Percentiles rank a stretch among this genome's conserved stretches.
phyloP scores from a whole-genome alignment of 371 early-diverging fungal genomes.

The Dichotomocladium elegans region DNA sequence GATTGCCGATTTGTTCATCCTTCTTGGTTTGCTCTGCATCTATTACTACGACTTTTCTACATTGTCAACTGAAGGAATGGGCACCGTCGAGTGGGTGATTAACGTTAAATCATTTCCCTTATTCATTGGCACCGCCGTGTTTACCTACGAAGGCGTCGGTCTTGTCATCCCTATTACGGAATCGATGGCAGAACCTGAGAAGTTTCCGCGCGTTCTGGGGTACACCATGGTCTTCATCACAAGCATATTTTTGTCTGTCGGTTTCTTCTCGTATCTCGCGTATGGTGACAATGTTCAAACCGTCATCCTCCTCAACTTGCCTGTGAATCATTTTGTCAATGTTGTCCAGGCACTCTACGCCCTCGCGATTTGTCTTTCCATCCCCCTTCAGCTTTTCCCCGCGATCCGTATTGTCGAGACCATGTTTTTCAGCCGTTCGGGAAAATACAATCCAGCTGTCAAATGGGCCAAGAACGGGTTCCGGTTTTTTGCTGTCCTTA shows the following conservation, averaged over 20 bases:
- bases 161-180: conserved; percentile 69
- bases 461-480: conserved; percentile 91
- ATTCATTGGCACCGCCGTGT: conserved; percentile 87
- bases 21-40: conserved; percentile 74
- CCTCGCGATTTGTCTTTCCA: conserved; percentile 79
- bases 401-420: conserved; percentile 84
- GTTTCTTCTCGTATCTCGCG: conserved; percentile 72
- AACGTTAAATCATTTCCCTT: conserved; percentile 70
- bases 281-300: conserved; percentile 80
- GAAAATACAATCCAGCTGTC: conserved; percentile 61
- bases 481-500: conserved; percentile 59
- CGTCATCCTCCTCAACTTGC: conserved; percentile 76
- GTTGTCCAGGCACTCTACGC: conserved; percentile 76
- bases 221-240: conserved; percentile 68
- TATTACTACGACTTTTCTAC: conserved; percentile 67
- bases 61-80: conserved; percentile 52
- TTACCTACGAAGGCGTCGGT: conserved; percentile 89
- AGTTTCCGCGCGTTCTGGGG: conserved; percentile 69
- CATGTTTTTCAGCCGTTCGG: conserved; percentile 57
- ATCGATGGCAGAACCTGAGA: conserved; percentile 79
- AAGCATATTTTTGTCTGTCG: conserved; percentile 67
- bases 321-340: conserved; percentile 58
- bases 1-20: conserved; percentile 83
- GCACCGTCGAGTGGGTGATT: conserved; percentile 53
- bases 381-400: conserved; percentile 83